Percentiles rank a stretch among this genome's conserved stretches.
Evolutionary conservation across 192 early-diverging fungal genomes (phyloP).

Genomic region (Backusella circina): DNA sequence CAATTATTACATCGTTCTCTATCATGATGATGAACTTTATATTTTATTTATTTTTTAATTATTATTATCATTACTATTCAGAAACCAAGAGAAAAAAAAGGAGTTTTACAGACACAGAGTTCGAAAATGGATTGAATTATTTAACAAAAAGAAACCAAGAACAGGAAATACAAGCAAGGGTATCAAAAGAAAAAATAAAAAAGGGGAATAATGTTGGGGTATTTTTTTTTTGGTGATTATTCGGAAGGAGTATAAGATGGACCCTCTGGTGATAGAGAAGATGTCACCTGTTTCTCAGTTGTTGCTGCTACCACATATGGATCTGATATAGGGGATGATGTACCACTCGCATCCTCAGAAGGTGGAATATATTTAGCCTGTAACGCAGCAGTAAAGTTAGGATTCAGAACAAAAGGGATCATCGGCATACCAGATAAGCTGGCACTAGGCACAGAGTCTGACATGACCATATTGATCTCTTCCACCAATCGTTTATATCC

Average conservation of each 20-base stretch:
- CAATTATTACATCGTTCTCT: not conserved
- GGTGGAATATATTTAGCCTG: constrained; percentile 23
- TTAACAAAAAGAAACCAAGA: not conserved
- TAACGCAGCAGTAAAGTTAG: constrained; percentile 7
- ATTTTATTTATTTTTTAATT: not conserved
- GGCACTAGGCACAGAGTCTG: constrained; percentile 19
- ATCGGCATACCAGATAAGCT: constrained; percentile 7
- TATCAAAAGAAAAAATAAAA: not conserved
- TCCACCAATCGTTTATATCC: constrained; percentile 84
- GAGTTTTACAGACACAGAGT: not conserved
- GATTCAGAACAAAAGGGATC: not conserved
- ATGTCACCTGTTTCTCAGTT: not conserved
- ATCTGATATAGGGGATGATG: not conserved
- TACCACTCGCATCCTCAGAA: not conserved
- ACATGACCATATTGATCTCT: constrained; percentile 58
- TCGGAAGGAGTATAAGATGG: not conserved
- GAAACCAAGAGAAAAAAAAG: not conserved
- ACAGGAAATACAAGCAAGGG: not conserved
- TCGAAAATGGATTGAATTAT: not conserved
- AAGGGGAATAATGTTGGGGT: not conserved
- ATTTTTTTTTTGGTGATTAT: constrained; percentile 5
- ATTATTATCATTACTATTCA: not conserved
- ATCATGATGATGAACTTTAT: not conserved
- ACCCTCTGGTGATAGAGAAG: not conserved
- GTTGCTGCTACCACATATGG: not conserved